Conservation (phyloP, 305 asterid genomes). For the Solanum hybrid region DNA sequence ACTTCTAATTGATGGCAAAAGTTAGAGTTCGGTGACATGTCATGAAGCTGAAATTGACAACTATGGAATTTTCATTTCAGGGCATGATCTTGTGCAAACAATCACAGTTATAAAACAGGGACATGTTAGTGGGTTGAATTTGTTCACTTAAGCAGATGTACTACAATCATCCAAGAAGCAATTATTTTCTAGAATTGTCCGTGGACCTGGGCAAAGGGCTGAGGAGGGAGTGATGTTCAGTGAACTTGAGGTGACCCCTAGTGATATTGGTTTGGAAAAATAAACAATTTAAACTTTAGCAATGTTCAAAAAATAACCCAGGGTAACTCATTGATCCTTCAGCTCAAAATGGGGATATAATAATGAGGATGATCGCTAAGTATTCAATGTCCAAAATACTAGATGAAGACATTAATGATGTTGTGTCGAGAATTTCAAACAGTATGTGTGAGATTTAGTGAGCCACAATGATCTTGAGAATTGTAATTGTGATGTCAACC, state of each 20-base stretch:
- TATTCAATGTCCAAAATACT: no score
- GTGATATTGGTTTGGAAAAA: not conserved
- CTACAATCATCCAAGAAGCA: not conserved
- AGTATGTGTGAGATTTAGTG: no score
- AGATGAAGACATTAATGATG: no score
- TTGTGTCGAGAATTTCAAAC: no score
- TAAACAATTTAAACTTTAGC: not conserved
- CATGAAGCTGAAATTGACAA: not conserved
- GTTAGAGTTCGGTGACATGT: not conserved
- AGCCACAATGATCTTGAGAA: no score
- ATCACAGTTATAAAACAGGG: not conserved
- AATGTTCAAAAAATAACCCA: not conserved
- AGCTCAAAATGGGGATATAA: no score
- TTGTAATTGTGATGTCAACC: no score
- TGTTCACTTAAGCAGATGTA: not conserved
- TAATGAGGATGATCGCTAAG: no score
- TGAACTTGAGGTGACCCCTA: not conserved
- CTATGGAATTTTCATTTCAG: not conserved
- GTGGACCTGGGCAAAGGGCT: not conserved
- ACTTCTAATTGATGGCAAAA: not conserved
- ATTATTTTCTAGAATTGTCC: not conserved
- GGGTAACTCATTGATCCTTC: not conserved
- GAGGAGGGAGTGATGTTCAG: not conserved
- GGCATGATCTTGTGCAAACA: not conserved
- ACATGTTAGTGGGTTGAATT: not conserved